phyloP scores from a whole-genome alignment of 768 basidiomycete genomes.

The Lentinula sp. region DNA sequence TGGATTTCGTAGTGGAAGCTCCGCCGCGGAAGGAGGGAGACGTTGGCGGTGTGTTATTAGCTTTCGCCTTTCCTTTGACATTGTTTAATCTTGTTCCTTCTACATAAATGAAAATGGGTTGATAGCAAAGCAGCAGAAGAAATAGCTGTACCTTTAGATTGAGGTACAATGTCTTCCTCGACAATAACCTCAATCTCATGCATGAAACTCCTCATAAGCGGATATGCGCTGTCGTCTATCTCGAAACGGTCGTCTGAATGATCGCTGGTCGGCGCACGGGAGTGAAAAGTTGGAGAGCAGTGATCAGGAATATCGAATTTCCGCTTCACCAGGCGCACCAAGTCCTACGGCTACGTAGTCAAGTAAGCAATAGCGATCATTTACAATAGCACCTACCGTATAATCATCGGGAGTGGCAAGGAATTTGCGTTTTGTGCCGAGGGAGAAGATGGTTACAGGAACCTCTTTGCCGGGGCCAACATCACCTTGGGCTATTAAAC shows the following conservation, averaged over 20 bases:
- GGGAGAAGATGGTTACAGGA: background rate
- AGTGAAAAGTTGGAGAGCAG: background rate
- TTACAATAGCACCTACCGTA: background rate
- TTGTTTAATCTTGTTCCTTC: background rate
- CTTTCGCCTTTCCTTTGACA: background rate
- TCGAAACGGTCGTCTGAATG: background rate
- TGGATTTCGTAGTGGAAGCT: background rate
- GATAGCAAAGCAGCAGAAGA: background rate
- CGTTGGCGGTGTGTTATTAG: background rate
- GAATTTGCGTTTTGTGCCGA: constrained; percentile 1
- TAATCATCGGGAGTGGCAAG: background rate
- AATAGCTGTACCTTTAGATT: background rate
- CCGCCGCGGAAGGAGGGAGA: background rate
- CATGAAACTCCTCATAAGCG: background rate
- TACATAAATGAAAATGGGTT: background rate
- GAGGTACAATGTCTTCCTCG: background rate
- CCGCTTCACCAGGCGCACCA: background rate
- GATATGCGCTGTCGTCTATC: background rate
- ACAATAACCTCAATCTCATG: background rate
- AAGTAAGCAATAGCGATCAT: background rate
- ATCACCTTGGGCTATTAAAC: background rate
- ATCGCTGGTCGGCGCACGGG: background rate
- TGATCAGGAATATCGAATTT: background rate
- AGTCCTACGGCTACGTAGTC: background rate
- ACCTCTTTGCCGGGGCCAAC: background rate